Evolutionary conservation across 1,284 basidiomycete genomes (phyloP), one percentile per base, ranked within the genome.

Genomic region (Cryptococcus deneoformans): DNA sequence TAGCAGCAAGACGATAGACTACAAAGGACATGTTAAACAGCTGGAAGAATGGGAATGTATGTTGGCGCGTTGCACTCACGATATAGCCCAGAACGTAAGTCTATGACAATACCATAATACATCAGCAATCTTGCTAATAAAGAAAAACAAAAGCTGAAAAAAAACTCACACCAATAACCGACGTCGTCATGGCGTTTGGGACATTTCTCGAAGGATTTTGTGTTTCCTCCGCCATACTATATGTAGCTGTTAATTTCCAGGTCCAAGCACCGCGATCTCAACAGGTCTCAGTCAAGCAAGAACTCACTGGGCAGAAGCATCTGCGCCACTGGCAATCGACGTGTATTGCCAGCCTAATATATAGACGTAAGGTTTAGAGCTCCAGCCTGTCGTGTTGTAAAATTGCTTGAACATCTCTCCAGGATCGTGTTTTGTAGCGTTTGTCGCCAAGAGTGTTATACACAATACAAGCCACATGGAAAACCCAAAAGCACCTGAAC

Each of bases 141-240:
- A 35, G 5, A 8, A 36, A 35, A 16, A 43, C 12, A 42, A 16
- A 42, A 5, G 40, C 40, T 48, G 8, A 2, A 48, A 14, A 16
- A 14, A 20, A 3, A 64, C 65, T 64, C 50, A 70, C 68, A 8
- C 65, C 44, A 11, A 70, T 56, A 39, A 76, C 64, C 2, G 71
- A 65, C 16, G 56, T 59, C 5, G 67, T 60, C 75, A 77, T 78
- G 5, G 75, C 76, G 34, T 73, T 72, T 9, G 76, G 76, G 2
- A 78, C 76, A 53, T 72, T 73, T 54, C 76, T 58, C 16, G 72
- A 71, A 1, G 76, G 76, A 55, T 75, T 73, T 48, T 74, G 70
- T 14, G 76, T 78, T 53, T 78, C 76, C 55, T 78, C 76, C 1
- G 75, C 73, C 65, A 78, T 73, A 59, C 69, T 72, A 24, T 12